Evolutionary conservation across 1,139 yeast species (phyloP), one percentile per base, ranked within the genome.

Genomic region (Maudiozyma humilis): DNA sequence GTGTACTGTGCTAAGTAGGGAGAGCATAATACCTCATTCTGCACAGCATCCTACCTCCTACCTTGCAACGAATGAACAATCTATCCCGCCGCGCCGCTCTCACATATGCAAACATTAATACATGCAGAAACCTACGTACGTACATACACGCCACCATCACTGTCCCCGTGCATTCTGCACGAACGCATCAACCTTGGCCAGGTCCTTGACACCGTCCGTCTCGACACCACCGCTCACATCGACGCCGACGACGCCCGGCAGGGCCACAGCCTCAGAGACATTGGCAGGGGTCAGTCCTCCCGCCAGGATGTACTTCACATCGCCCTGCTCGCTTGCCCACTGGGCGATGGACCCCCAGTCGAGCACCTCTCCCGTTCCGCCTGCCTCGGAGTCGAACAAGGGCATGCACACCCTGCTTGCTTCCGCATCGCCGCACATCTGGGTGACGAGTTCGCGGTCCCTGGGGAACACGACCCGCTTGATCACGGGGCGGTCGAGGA

Each of bases 211-310:
- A 3, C 95, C 95, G 17, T 73, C 65, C 1, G 85, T 77, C 54
- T 87, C 98, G 1, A 89, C 95, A 1, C 98, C 98, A 13, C 96
- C 91, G 59, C 96, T 83, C 7, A 91, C 97, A 64, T 91, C 98
- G 29, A 82, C 91, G 1, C 96, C 97, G 36, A 79, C 60, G n/a
- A 85, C 76, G 2, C 83, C 80, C 46, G 55, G 60, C 40, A 67
- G 69, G 39, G 44, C 37, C 38, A 62, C 52, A 13, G 94, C 93
- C 1, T 63, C 62, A 0, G 47, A 47, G 12, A 91, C 85, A 55
- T 89, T 91, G 0, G 71, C 78, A 0, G 93, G 86, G 0, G 71
- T 80, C 47, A 91, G 69, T 0, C 98, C 98, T 4, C 98, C 98
- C 0, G 98, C 98, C 34, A 91, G 68, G 0, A 91, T 59, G 55